Evolutionary conservation across 2,329 filamentous ascomycete genomes (phyloP).

Genomic region (Nemania serpens): DNA sequence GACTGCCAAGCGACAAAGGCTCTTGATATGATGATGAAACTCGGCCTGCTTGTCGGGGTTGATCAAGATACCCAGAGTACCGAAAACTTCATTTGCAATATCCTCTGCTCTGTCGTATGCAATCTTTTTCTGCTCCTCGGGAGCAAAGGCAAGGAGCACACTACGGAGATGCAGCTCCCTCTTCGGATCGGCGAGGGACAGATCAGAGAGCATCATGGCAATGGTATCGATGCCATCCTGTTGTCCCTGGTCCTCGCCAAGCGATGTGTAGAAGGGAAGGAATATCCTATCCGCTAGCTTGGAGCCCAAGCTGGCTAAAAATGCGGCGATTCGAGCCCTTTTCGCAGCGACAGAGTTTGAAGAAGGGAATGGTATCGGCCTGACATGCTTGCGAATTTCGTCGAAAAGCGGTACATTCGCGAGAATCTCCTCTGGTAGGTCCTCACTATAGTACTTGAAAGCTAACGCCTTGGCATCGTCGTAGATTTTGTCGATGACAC

Average conservation of each 20-base stretch:
- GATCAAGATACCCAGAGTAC: neutral
- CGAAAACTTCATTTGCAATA: conserved; percentile 5
- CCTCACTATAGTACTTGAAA: conserved; percentile 8
- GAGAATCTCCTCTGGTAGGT: conserved; percentile 12
- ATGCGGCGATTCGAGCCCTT: conserved; percentile 16
- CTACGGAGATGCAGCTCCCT: conserved; percentile 24
- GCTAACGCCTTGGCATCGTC: conserved; percentile 8
- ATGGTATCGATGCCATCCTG: conserved; percentile 12
- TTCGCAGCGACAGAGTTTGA: conserved; percentile 21
- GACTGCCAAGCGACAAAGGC: conserved; percentile 11
- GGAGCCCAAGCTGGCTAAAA: conserved; percentile 10
- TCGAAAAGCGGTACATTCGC: conserved; percentile 4
- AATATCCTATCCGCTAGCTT: conserved; percentile 15
- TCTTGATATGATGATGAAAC: neutral
- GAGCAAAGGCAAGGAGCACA: conserved; percentile 8
- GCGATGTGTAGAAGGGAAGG: conserved; percentile 13
- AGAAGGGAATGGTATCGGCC: conserved; percentile 11
- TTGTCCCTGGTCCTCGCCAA: neutral
- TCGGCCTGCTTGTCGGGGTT: neutral
- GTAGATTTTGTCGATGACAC: conserved; percentile 21
- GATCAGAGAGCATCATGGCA: conserved; percentile 10
- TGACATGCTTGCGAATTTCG: neutral
- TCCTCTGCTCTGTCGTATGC: conserved; percentile 4
- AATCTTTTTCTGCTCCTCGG: conserved; percentile 9
- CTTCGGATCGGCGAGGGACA: conserved; percentile 12